phyloP scores from a whole-genome alignment of 306 rosid species.

The Corylus avellana region DNA sequence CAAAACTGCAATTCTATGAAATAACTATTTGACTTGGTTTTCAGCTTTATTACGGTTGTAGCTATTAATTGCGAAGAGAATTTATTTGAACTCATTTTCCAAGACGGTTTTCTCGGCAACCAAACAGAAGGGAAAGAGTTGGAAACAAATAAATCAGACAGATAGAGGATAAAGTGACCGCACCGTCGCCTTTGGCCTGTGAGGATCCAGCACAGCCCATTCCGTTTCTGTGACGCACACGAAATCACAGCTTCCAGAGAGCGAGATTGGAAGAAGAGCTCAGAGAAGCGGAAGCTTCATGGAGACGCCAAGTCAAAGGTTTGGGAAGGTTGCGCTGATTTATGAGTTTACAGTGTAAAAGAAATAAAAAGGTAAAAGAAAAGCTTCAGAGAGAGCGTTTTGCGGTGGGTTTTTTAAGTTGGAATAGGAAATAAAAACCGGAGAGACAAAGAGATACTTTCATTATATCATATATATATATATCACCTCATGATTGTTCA shows the following conservation, averaged over 20 bases:
- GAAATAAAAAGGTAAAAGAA: not conserved
- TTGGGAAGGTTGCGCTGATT: not conserved
- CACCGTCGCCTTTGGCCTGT: constrained; percentile 78
- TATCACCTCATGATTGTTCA: too few species aligned
- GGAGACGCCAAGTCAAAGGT: constrained; percentile 38
- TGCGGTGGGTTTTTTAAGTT: too few species aligned
- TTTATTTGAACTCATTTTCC: constrained; percentile 7
- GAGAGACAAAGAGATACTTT: too few species aligned
- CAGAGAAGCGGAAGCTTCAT: constrained; percentile 20
- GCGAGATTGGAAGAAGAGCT: not conserved
- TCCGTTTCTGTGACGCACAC: constrained; percentile 13
- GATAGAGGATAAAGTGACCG: constrained; percentile 20
- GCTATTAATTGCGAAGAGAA: not conserved
- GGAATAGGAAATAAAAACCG: too few species aligned
- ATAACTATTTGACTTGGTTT: not conserved
- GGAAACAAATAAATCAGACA: constrained; percentile 12
- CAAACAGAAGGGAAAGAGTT: constrained; percentile 28
- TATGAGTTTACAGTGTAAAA: too few species aligned
- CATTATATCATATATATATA: too few species aligned
- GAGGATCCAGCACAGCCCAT: constrained; percentile 98
- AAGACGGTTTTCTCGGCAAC: constrained; percentile 18
- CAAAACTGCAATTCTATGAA: not conserved
- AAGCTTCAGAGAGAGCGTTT: too few species aligned
- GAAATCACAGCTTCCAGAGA: constrained; percentile 6
- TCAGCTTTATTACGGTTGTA: not conserved